A percentile compares a stretch with the other conserved stretches of the same genome.
Conservation (phyloP, 768 basidiomycete genomes). For the Auriculariales sp. region DNA sequence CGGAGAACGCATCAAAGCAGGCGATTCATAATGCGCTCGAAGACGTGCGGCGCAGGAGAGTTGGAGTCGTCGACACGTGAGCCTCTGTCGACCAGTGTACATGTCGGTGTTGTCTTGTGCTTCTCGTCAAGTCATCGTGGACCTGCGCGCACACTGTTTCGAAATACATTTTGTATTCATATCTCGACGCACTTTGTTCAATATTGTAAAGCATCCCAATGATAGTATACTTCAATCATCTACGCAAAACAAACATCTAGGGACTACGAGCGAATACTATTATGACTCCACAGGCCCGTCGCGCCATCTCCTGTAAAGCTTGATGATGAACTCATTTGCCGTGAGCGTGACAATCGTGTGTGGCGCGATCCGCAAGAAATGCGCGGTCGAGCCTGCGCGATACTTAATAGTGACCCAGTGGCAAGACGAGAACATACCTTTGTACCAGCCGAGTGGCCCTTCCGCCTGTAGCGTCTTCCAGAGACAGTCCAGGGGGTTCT, state of each 20-base stretch:
- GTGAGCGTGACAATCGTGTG: constrained; percentile 79
- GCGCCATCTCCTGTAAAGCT: constrained; percentile 6
- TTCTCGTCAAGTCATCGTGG: neutral
- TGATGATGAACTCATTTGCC: constrained; percentile 58
- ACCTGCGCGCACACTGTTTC: neutral
- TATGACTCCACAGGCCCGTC: neutral
- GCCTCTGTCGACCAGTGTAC: neutral
- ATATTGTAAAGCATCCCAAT: too few species aligned
- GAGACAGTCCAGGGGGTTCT: constrained; percentile 86
- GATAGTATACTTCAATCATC: too few species aligned
- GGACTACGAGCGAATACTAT: neutral
- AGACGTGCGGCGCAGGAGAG: constrained; percentile 47
- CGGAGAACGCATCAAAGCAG: constrained; percentile 43
- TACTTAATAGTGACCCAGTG: neutral
- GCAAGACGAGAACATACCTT: constrained; percentile 34
- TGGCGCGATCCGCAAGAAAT: constrained; percentile 83
- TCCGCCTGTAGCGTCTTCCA: constrained; percentile 91
- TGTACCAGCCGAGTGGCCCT: constrained; percentile 90
- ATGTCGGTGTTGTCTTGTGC: neutral
- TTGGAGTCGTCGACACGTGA: constrained; percentile 5
- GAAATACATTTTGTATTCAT: neutral
- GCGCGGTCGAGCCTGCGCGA: constrained; percentile 73
- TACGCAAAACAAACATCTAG: neutral
- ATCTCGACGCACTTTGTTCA: neutral
- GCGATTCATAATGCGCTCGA: constrained; percentile 51